A percentile compares a stretch with the other conserved stretches of the same genome.
These are phyloP conservation scores for Vaccinium corymbosum DNA, from an alignment of 148 eudicot genomes.

Conservation along the genomic window DNA sequence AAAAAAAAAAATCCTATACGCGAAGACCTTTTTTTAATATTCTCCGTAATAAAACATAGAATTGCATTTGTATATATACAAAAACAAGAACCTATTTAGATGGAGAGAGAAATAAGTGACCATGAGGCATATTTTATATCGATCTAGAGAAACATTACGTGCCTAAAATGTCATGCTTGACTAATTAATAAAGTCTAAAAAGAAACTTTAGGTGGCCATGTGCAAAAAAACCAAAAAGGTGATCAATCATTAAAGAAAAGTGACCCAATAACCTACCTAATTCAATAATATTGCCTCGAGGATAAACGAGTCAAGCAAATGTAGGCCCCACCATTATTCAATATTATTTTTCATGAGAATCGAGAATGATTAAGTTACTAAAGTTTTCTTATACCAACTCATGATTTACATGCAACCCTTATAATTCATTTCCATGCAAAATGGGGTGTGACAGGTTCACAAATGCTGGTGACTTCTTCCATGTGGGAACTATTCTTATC, in stretches of 20 bases:
- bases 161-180: neutral
- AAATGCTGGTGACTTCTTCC: too few species aligned
- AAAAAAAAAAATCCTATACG: too few species aligned
- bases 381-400: neutral
- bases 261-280: neutral
- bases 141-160: neutral
- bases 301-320: neutral
- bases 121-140: neutral
- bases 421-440: neutral
- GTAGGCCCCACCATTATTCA: neutral
- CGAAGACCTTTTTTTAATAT: neutral
- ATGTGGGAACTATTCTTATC: too few species aligned
- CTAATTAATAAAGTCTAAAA: neutral
- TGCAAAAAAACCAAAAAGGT: neutral
- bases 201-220: neutral
- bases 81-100: neutral
- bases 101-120: neutral
- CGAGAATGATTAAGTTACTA: neutral
- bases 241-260: conserved; percentile 6
- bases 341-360: neutral
- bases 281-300: conserved; percentile 6
- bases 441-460: too few species aligned
- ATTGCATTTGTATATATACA: neutral
- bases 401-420: neutral
- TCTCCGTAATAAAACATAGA: neutral